Conservation (phyloP, 495 filamentous ascomycete species). For the Aspergillus egyptiacus region DNA sequence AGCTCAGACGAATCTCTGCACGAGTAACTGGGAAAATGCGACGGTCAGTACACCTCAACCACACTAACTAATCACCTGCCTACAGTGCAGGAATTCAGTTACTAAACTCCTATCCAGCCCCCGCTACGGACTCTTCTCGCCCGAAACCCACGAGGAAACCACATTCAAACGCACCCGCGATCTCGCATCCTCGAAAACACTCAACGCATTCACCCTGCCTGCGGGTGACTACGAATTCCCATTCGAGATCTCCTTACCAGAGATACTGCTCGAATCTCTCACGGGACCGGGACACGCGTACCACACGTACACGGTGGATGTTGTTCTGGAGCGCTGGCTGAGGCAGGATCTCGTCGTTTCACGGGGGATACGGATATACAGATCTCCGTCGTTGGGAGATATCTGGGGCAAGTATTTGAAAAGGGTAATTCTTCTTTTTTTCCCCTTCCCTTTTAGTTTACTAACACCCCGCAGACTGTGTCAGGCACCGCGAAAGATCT, state of each 20-base stretch:
- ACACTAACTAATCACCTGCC: not conserved
- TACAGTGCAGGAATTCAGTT: too few relatives aligned
- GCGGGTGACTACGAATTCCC: conserved; percentile 24
- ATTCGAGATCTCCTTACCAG: conserved; percentile 18
- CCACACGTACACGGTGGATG: conserved; percentile 22
- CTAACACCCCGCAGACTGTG: not conserved
- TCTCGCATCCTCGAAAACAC: conserved; percentile 17
- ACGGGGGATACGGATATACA: not conserved
- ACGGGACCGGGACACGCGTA: conserved; percentile 17
- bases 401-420: not conserved
- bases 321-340: conserved; percentile 12
- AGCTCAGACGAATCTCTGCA: not conserved
- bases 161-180: conserved; percentile 15
- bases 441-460: not conserved
- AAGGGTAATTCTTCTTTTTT: not conserved
- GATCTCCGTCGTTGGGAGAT: not conserved
- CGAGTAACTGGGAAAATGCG: not conserved
- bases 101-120: not conserved
- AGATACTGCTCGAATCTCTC: conserved; percentile 14
- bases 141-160: conserved; percentile 7
- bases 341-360: conserved; percentile 16
- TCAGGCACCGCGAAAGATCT: not conserved
- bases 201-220: conserved; percentile 18
- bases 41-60: not conserved
- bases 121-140: not conserved